phyloP scores from a whole-genome alignment of 495 filamentous ascomycete species.

The Podospora pseudopauciseta region DNA sequence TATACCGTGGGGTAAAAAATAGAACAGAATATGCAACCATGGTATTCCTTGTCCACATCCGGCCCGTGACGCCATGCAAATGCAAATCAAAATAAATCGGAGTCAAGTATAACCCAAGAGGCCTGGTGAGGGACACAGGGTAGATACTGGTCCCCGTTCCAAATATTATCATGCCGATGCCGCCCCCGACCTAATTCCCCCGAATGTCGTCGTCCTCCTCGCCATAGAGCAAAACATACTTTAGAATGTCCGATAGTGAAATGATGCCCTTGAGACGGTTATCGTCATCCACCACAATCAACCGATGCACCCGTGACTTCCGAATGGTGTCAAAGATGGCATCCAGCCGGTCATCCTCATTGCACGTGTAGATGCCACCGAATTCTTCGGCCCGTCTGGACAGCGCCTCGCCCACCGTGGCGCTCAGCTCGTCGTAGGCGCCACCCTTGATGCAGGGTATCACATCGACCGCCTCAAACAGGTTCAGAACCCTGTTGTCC shows the following conservation, averaged over 20 bases:
- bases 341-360: conserved; percentile 83
- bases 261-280: conserved; percentile 83
- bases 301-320: conserved; percentile 85
- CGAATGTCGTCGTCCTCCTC: conserved; percentile 58
- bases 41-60: conserved; percentile 31
- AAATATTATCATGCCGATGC: not conserved
- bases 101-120: conserved; percentile 5
- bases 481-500: conserved; percentile 80
- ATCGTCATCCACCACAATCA: conserved; percentile 88
- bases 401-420: conserved; percentile 85
- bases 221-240: conserved; percentile 86
- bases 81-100: conserved; percentile 24
- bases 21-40: conserved; percentile 30
- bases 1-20: conserved; percentile 24
- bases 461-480: conserved; percentile 97
- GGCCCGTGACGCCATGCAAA: conserved; percentile 32
- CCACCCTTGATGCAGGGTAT: conserved; percentile 94
- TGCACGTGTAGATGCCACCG: conserved; percentile 93
- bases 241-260: conserved; percentile 92
- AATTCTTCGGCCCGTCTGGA: conserved; percentile 88
- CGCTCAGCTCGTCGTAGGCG: conserved; percentile 81
- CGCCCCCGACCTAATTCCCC: conserved; percentile 16
- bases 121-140: not conserved
- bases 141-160: not conserved
- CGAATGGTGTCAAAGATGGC: conserved; percentile 97